Conservation (phyloP, 1,284 basidiomycete genomes). For the Rhodotorula sp. region DNA sequence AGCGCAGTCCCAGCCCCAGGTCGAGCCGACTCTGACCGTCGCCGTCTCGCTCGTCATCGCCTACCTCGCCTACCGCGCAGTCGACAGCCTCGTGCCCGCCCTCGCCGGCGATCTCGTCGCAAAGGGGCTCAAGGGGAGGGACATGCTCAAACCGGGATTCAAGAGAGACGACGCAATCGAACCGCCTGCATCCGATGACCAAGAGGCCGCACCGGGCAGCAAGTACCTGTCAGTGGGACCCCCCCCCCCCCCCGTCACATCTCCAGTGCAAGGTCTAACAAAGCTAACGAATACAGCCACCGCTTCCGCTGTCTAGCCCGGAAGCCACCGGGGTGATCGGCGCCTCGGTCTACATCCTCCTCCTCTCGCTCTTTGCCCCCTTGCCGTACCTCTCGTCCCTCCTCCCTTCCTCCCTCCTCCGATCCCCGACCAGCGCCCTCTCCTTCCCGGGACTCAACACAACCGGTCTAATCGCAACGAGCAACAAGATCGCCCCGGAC, state of each 20-base stretch:
- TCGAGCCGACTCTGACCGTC: constrained; percentile 31
- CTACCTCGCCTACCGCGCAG: constrained; percentile 36
- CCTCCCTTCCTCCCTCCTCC: constrained; percentile 55
- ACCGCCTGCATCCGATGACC: too few relatives aligned
- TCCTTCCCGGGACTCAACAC: constrained; percentile 70
- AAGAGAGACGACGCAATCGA: constrained; percentile 16
- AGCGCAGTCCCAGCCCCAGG: not conserved
- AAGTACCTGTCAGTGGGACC: constrained; percentile 16
- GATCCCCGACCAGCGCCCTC: constrained; percentile 77
- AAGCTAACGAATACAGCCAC: not conserved
- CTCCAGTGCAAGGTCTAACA: too few relatives aligned
- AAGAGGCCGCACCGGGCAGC: constrained; percentile 4
- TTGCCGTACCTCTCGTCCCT: constrained; percentile 44
- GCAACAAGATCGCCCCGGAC: not conserved
- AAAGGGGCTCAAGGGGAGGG: constrained; percentile 43
- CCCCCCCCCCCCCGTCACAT: too few relatives aligned
- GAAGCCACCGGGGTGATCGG: constrained; percentile 90
- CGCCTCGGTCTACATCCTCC: constrained; percentile 80
- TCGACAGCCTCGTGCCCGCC: constrained; percentile 36
- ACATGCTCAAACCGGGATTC: constrained; percentile 44
- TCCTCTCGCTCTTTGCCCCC: constrained; percentile 45
- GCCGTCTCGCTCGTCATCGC: constrained; percentile 15
- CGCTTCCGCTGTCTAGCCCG: constrained; percentile 59
- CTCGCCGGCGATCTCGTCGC: constrained; percentile 37
- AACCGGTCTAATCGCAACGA: constrained; percentile 49